Conservation (phyloP, 225 moss, liverwort and hornwort species). For the Ulota crispa region DNA sequence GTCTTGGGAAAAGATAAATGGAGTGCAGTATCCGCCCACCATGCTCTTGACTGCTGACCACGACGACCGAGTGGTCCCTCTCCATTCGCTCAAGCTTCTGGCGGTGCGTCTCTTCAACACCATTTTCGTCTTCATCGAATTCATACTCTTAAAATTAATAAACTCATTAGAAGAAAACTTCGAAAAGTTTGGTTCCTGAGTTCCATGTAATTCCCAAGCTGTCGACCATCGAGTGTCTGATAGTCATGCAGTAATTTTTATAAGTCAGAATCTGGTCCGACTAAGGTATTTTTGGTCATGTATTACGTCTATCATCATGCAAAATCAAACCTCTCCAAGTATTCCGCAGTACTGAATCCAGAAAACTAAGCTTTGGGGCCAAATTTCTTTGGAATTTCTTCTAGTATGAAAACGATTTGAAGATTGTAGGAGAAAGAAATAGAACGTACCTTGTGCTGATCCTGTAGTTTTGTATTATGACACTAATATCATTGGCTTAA, state of each 20-base stretch:
- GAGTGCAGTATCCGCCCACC: constrained; percentile 59
- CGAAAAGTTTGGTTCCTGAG: background rate
- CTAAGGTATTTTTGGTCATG: background rate
- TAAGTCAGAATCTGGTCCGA: background rate
- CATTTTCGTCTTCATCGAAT: background rate
- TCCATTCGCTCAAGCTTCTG: constrained; percentile 62
- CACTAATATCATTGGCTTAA: background rate
- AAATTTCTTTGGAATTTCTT: background rate
- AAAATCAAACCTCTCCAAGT: background rate
- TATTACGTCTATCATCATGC: background rate
- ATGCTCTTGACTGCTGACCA: constrained; percentile 67
- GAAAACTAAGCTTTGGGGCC: background rate
- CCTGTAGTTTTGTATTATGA: background rate
- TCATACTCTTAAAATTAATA: background rate
- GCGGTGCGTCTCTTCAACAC: constrained; percentile 33
- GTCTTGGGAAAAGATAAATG: constrained; percentile 39
- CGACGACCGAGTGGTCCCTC: constrained; percentile 63
- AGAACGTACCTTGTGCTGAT: background rate
- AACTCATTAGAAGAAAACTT: background rate
- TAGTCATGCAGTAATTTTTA: background rate
- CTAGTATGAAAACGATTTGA: background rate
- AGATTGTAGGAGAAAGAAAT: background rate
- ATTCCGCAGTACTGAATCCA: background rate
- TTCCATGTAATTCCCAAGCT: background rate
- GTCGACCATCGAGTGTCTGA: background rate